Evolutionary conservation across 1,284 basidiomycete genomes (phyloP), one percentile per base, ranked within the genome.

Genomic region (Phenoliferia sp.): DNA sequence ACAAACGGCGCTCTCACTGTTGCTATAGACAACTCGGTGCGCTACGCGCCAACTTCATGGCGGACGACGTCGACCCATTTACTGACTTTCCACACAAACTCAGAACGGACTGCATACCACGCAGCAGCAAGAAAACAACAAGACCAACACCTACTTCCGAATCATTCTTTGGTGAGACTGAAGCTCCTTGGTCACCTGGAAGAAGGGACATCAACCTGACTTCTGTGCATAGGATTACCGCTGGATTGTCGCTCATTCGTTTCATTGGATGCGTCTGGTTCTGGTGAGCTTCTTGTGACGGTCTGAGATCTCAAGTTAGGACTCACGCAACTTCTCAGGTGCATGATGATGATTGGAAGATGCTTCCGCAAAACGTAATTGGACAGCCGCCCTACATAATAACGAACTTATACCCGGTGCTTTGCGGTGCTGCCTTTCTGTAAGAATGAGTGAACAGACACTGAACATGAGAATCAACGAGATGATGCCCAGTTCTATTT

Each of bases 1-100:
- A 80, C 85, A 7, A 95, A 95, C 76, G 90, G 84, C 3, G 83
- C 89, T 2, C 81, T 94, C 2, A 90, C 85, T 5, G 89, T 89
- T 32, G 84, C 83, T 60, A 88, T 94, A 60, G 33, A 54, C n/a
- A 39, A 62, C 33, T 33, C 61, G 17, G 48, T 52, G 7, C 22
- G 48, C 17, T 19, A 5, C 48, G 22, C 19, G 5, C 48, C 9
- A 19, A 26, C 48, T n/a, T n/a, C 7, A 26, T 52, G 5, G 22
- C 48, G 7, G 22, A 5, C 48, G 22, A 19, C 19, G 7, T 9
- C 19, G 7, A 5, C 6, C 6, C 48, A 6, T 26, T 52, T 6
- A 19, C 48, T 52, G 48, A 52, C 17, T 12, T 26, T 52, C 7
- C 28, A 19, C 48, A 7, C 22, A 7, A 19, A 22, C 48, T 5